Percentiles rank a stretch among this genome's conserved stretches.
These are phyloP conservation scores for Phaeotremella skinneri DNA, from an alignment of 768 basidiomycete genomes.

Conservation along the genomic window DNA sequence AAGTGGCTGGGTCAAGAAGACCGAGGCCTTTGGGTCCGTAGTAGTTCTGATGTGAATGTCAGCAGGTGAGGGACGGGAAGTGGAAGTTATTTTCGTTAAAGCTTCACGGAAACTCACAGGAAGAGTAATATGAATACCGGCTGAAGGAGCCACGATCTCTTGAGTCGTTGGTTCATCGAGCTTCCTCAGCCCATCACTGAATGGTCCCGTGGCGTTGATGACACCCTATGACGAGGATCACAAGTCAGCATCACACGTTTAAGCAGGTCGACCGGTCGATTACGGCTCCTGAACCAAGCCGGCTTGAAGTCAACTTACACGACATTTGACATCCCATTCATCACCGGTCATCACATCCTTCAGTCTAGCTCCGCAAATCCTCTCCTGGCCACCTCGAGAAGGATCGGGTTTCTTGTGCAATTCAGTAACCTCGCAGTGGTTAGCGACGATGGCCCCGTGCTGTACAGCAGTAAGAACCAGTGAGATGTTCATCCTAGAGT, in stretches of 20 bases:
- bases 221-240: slow-evolving; percentile 65
- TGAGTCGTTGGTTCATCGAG: slow-evolving; percentile 63
- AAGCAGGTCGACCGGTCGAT: too few relatives aligned
- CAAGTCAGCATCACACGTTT: too few relatives aligned
- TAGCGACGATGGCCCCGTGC: slow-evolving; percentile 79
- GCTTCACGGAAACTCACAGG: slow-evolving; percentile 54
- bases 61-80: neutral
- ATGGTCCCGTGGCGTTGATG: slow-evolving; percentile 96
- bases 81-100: neutral
- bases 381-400: slow-evolving; percentile 55
- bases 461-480: slow-evolving; percentile 92
- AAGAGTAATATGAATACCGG: slow-evolving; percentile 92
- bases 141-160: slow-evolving; percentile 86
- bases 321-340: slow-evolving; percentile 76
- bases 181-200: slow-evolving; percentile 76
- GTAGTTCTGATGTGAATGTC: slow-evolving; percentile 59
- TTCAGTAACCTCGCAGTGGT: slow-evolving; percentile 80
- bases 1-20: slow-evolving; percentile 88
- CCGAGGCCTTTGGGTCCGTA: slow-evolving; percentile 92
- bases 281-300: too few relatives aligned
- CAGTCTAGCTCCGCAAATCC: slow-evolving; percentile 70
- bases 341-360: slow-evolving; percentile 79
- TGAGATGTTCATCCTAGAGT: slow-evolving; percentile 96
- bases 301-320: slow-evolving; percentile 54
- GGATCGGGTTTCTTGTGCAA: slow-evolving; percentile 62